Percentiles rank a stretch among this genome's conserved stretches.
phyloP scores from a whole-genome alignment of 2,329 filamentous ascomycete genomes.

The Apiospora koreana region DNA sequence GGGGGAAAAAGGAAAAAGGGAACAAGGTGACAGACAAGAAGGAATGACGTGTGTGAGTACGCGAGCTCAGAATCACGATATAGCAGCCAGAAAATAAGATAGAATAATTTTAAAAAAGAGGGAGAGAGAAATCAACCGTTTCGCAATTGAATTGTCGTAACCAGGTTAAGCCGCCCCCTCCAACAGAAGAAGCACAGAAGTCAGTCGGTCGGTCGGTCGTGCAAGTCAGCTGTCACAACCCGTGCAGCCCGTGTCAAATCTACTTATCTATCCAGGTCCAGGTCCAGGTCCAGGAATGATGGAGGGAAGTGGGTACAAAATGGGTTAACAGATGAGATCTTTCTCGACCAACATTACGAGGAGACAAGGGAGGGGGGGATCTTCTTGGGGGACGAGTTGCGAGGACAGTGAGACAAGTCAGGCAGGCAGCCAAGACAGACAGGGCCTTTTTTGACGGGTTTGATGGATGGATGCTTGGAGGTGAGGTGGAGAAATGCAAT shows the following conservation, averaged over 20 bases:
- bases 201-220: neutral
- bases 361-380: neutral
- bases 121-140: neutral
- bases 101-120: neutral
- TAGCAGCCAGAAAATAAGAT: neutral
- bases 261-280: neutral
- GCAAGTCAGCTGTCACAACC: neutral
- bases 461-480: neutral
- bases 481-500: neutral
- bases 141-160: neutral
- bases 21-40: constrained; percentile 2
- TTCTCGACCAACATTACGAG: neutral
- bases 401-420: neutral
- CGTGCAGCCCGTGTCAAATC: constrained; percentile 7
- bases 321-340: neutral
- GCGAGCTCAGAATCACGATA: neutral
- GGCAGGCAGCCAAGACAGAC: neutral
- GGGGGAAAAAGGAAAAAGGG: neutral
- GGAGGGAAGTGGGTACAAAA: neutral
- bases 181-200: too few relatives aligned
- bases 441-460: neutral
- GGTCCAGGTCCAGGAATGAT: neutral
- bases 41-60: constrained; percentile 6
- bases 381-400: neutral
- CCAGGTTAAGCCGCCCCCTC: neutral